These are phyloP conservation scores for Saturnispora silvae DNA, from an alignment of 805 yeast genomes.

Conservation along the genomic window DNA sequence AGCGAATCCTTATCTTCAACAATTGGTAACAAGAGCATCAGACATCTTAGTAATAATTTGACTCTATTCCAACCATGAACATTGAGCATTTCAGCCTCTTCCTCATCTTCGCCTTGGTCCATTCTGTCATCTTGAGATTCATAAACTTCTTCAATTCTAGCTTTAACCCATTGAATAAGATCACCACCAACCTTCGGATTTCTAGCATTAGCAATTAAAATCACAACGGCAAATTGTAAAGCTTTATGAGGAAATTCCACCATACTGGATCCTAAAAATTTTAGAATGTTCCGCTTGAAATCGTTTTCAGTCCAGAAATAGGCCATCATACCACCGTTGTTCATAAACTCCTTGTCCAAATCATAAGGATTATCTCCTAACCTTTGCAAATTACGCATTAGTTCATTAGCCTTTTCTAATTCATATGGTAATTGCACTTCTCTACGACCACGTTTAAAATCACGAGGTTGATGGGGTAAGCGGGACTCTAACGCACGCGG, in stretches of 20 bases:
- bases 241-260: constrained; percentile 89
- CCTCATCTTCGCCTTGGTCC: constrained; percentile 5
- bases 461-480: constrained; percentile 1
- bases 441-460: constrained; percentile 9
- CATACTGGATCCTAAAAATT: constrained; percentile 57
- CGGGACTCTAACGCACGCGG: background rate
- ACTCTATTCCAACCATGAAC: constrained; percentile 60
- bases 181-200: constrained; percentile 58
- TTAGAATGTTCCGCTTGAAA: constrained; percentile 47
- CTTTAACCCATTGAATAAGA: constrained; percentile 59
- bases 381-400: constrained; percentile 34
- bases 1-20: constrained; percentile 35
- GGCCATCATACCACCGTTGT: constrained; percentile 41
- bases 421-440: constrained; percentile 9
- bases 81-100: constrained; percentile 14
- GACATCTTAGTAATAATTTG: constrained; percentile 60
- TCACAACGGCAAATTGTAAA: constrained; percentile 55
- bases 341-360: constrained; percentile 33
- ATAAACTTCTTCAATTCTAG: constrained; percentile 47
- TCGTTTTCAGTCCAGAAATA: constrained; percentile 42
- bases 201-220: constrained; percentile 55
- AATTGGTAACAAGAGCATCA: constrained; percentile 56
- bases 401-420: constrained; percentile 33
- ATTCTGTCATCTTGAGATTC: constrained; percentile 12
- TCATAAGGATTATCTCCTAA: constrained; percentile 40